Evolutionary conservation across 305 asterid genomes (phyloP).

Genomic region (Solanum hybrid): DNA sequence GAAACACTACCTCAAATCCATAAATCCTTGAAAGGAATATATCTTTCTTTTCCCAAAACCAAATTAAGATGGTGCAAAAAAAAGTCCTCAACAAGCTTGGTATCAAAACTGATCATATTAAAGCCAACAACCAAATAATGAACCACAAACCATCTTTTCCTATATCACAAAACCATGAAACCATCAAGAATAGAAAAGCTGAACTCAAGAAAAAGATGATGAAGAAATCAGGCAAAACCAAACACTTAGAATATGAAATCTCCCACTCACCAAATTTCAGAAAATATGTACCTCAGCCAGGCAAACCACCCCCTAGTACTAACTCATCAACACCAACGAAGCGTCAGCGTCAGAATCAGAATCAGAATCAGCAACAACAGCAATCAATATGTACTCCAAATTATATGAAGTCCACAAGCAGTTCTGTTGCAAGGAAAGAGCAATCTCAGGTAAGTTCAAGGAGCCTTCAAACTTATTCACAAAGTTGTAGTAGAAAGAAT

Average conservation of each 20-base stretch:
- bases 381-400: conserved; percentile 31
- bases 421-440: conserved; percentile 74
- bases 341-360: background rate
- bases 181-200: conserved; percentile 25
- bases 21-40: conserved; percentile 8
- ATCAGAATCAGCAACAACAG: background rate
- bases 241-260: conserved; percentile 20
- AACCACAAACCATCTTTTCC: conserved; percentile 25
- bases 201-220: conserved; percentile 63
- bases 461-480: conserved; percentile 17
- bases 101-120: conserved; percentile 9
- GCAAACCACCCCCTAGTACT: conserved; percentile 23
- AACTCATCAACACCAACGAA: conserved; percentile 13
- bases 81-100: conserved; percentile 35
- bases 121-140: conserved; percentile 16
- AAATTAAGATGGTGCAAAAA: conserved; percentile 56
- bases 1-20: background rate
- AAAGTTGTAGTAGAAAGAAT: conserved; percentile 12
- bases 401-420: conserved; percentile 71
- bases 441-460: conserved; percentile 25
- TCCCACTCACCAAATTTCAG: conserved; percentile 3
- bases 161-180: conserved; percentile 26
- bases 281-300: conserved; percentile 18
- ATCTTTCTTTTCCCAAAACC: background rate
- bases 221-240: conserved; percentile 57